These are phyloP conservation scores for Boletus patriciae DNA, from an alignment of 768 basidiomycete genomes.

Conservation along the genomic window DNA sequence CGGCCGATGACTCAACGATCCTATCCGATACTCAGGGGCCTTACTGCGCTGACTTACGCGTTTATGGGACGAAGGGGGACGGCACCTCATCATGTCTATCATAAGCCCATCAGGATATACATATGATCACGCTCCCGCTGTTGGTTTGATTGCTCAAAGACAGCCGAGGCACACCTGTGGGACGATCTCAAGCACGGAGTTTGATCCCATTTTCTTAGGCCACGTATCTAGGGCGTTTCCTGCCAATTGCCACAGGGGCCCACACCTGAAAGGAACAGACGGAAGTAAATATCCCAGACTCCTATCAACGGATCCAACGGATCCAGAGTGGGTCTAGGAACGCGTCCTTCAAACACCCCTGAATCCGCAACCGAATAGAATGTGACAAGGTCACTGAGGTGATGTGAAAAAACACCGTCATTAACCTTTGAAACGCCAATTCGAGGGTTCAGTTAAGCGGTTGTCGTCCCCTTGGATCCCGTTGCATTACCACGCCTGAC, in stretches of 20 bases:
- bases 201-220: background rate
- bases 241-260: too few relatives aligned
- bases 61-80: too few relatives aligned
- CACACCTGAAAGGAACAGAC: too few relatives aligned
- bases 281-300: background rate
- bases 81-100: too few relatives aligned
- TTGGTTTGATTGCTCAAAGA: background rate
- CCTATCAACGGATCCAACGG: background rate
- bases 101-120: too few relatives aligned
- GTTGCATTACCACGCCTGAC: conserved; percentile 4
- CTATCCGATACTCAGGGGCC: too few relatives aligned
- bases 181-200: background rate
- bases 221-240: too few relatives aligned
- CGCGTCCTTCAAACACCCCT: background rate
- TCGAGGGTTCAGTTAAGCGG: background rate
- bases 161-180: too few relatives aligned
- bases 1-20: too few relatives aligned
- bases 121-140: background rate
- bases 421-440: background rate
- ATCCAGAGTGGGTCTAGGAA: background rate
- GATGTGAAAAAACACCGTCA: background rate
- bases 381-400: background rate
- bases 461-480: background rate
- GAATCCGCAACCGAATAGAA: background rate
- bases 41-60: too few relatives aligned